These are phyloP conservation scores for Stagonosporopsis tanaceti DNA, from an alignment of 2,329 filamentous ascomycete genomes.

Conservation along the genomic window DNA sequence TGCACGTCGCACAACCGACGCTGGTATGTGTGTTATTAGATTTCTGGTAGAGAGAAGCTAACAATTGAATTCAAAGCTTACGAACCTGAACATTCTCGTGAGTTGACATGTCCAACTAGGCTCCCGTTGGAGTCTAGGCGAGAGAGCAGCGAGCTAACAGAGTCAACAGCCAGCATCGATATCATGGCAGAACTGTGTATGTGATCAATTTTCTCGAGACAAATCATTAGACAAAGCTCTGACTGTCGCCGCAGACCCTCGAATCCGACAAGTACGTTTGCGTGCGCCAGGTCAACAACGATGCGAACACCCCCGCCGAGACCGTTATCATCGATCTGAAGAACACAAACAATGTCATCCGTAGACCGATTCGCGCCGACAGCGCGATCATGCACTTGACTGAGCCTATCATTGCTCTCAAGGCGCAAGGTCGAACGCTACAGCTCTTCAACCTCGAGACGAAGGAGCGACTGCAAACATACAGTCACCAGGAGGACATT, in stretches of 20 bases:
- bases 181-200: slow-evolving; percentile 87
- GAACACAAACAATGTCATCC: slow-evolving; percentile 94
- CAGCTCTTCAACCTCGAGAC: slow-evolving; percentile 96
- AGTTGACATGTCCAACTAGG: slow-evolving; percentile 33
- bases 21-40: slow-evolving; percentile 62
- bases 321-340: slow-evolving; percentile 98
- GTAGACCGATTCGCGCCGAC: slow-evolving; percentile 96
- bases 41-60: slow-evolving; percentile 31
- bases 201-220: slow-evolving; percentile 43
- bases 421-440: slow-evolving; percentile 90
- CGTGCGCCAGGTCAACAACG: slow-evolving; percentile 87
- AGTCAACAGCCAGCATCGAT: slow-evolving; percentile 69
- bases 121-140: slow-evolving; percentile 25
- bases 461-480: slow-evolving; percentile 96
- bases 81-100: slow-evolving; percentile 59
- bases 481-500: slow-evolving; percentile 95
- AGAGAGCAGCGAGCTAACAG: slow-evolving; percentile 40
- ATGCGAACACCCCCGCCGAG: slow-evolving; percentile 82
- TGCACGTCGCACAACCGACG: slow-evolving; percentile 78
- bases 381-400: slow-evolving; percentile 99
- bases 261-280: slow-evolving; percentile 98
- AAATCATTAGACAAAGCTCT: slow-evolving; percentile 24
- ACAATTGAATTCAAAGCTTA: slow-evolving; percentile 50
- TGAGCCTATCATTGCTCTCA: slow-evolving; percentile 94
- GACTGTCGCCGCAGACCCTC: slow-evolving; percentile 72